Evolutionary conservation across 2,329 filamentous ascomycete genomes (phyloP).

Genomic region (Colletotrichum sojae): DNA sequence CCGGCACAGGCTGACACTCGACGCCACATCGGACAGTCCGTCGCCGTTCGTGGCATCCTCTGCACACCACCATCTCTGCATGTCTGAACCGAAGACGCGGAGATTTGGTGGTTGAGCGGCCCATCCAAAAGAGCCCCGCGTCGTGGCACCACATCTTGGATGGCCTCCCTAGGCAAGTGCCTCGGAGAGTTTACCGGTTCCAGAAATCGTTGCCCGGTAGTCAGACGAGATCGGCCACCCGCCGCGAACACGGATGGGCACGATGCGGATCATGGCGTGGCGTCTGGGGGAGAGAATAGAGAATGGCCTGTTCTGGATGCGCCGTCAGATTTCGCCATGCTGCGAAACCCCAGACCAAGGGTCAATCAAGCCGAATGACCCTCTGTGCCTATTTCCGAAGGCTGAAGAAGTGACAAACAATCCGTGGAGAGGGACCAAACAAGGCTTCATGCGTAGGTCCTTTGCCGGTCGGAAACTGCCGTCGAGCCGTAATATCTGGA

Average conservation of each 20-base stretch:
- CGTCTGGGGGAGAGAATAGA: slow-evolving; percentile 16
- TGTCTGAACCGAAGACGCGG: not conserved
- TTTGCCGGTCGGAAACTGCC: slow-evolving; percentile 14
- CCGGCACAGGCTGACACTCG: slow-evolving; percentile 5
- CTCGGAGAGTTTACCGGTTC: slow-evolving; percentile 27
- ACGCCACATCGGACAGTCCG: slow-evolving; percentile 18
- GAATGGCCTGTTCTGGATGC: slow-evolving; percentile 34
- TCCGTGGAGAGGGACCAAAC: not conserved
- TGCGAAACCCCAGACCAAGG: not conserved
- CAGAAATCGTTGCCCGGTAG: slow-evolving; percentile 29
- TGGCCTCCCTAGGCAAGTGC: slow-evolving; percentile 6
- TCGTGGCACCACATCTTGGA: slow-evolving; percentile 10
- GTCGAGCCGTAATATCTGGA: not conserved
- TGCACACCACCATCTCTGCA: slow-evolving; percentile 14
- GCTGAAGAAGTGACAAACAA: slow-evolving; percentile 1
- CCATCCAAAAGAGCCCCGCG: slow-evolving; percentile 17
- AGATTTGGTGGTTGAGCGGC: slow-evolving; percentile 13
- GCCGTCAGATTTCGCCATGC: slow-evolving; percentile 27
- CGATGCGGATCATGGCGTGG: slow-evolving; percentile 30
- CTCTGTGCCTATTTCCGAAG: slow-evolving; percentile 5
- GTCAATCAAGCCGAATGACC: not conserved
- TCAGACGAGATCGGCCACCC: slow-evolving; percentile 33
- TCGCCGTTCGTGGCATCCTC: not conserved
- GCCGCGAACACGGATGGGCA: slow-evolving; percentile 4
- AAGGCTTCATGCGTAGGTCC: not conserved